phyloP scores from a whole-genome alignment of 306 rosid species.

The Begonia loranthoides region DNA sequence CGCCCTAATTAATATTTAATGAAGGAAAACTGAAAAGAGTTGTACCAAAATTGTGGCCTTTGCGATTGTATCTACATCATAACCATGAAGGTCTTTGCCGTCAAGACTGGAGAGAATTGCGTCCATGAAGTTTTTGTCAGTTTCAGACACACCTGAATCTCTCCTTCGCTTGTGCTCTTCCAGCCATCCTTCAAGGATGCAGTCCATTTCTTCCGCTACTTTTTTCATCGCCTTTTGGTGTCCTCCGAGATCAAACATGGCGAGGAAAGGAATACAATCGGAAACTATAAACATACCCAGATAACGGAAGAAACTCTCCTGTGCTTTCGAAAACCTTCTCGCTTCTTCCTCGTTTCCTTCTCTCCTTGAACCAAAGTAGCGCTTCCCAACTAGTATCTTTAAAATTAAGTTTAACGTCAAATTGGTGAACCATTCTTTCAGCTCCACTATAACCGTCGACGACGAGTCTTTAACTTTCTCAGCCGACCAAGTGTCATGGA shows the following conservation, averaged over 20 bases:
- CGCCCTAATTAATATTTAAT: background rate
- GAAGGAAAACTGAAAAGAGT: background rate
- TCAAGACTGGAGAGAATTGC: background rate
- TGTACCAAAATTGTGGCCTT: slow-evolving; percentile 4
- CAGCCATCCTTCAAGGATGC: background rate
- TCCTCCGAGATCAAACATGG: background rate
- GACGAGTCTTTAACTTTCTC: slow-evolving; percentile 9
- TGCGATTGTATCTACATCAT: background rate
- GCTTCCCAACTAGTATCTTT: background rate
- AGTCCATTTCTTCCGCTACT: background rate
- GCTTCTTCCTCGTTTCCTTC: background rate
- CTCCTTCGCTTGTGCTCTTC: background rate
- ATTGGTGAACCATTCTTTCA: background rate
- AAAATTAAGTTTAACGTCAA: background rate
- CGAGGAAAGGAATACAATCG: background rate
- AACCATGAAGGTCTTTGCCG: background rate
- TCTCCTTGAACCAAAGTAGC: background rate
- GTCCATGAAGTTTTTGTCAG: slow-evolving; percentile 3
- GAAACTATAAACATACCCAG: background rate
- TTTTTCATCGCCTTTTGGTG: slow-evolving; percentile 2
- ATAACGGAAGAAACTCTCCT: too few relatives aligned
- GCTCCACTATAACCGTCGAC: slow-evolving; percentile 17
- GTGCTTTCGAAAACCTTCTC: background rate
- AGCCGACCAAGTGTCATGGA: slow-evolving; percentile 14
- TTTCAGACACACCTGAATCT: background rate